Conservation (phyloP, 306 rosid species). For the Hippophae rhamnoides region DNA sequence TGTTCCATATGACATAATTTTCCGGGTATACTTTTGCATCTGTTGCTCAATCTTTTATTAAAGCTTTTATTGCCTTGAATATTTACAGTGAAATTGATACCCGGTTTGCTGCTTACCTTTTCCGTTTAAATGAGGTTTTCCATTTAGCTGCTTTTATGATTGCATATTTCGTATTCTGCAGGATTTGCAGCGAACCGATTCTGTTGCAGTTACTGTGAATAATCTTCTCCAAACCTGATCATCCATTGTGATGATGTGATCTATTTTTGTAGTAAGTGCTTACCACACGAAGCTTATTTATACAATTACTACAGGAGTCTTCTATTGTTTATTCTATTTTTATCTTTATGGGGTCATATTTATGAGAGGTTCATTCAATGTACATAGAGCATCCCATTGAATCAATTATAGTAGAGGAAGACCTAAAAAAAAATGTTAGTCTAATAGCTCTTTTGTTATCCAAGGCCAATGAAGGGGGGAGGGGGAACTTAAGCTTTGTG, state of each 20-base stretch:
- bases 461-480: no score
- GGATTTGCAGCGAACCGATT: conserved; percentile 94
- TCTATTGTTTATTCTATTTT: not conserved
- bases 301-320: no score
- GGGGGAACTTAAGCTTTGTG: not conserved
- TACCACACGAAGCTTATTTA: not conserved
- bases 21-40: conserved; percentile 49
- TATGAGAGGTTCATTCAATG: no score
- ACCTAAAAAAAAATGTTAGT: no score
- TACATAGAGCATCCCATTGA: no score
- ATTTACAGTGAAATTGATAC: no score
- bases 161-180: conserved; percentile 21
- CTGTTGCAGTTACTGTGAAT: conserved; percentile 84
- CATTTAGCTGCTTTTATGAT: conserved; percentile 1
- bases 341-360: no score
- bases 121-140: not conserved
- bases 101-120: no score
- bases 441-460: no score
- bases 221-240: conserved; percentile 91
- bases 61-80: not conserved
- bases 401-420: no score
- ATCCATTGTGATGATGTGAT: conserved; percentile 16
- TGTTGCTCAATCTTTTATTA: no score
- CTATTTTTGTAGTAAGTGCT: not conserved
- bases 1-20: conserved; percentile 77